Conservation (phyloP, 75 land plant genomes). For the Pseudotsuga menziesii region DNA sequence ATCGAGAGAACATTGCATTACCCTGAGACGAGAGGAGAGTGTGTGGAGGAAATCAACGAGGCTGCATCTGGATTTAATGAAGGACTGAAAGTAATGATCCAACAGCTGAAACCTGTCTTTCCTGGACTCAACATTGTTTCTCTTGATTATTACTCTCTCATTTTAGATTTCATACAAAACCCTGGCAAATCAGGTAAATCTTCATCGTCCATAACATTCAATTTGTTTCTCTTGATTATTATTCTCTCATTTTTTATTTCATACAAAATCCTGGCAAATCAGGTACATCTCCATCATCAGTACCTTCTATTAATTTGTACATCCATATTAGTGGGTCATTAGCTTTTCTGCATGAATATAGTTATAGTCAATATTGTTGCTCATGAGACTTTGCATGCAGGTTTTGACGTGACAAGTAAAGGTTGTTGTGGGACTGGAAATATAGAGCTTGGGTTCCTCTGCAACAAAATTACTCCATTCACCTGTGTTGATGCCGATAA, state of each 20-base stretch:
- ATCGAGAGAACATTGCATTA: background rate
- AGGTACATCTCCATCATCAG: no score
- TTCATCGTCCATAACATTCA: no score
- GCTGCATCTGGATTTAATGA: background rate
- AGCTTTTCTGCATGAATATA: background rate
- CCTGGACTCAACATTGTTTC: background rate
- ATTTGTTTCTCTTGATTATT: no score
- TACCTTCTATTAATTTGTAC: background rate
- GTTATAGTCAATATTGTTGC: background rate
- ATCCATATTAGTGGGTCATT: no score
- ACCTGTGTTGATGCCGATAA: constrained; percentile 2
- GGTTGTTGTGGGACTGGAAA: constrained; percentile 28
- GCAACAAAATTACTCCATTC: constrained; percentile 15
- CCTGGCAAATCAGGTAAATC: background rate
- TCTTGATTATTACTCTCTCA: background rate
- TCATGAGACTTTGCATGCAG: background rate
- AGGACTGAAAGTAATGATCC: background rate
- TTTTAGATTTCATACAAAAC: background rate
- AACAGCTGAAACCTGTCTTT: background rate
- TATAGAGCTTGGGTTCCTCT: constrained; percentile 7
- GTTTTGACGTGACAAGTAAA: constrained; percentile 1
- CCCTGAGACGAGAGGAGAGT: background rate
- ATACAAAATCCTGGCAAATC: no score
- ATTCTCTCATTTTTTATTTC: no score
- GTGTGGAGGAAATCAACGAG: background rate